Percentiles rank a stretch among this genome's conserved stretches.
Evolutionary conservation across 306 rosid genomes (phyloP).

Genomic region (Comarum palustre): DNA sequence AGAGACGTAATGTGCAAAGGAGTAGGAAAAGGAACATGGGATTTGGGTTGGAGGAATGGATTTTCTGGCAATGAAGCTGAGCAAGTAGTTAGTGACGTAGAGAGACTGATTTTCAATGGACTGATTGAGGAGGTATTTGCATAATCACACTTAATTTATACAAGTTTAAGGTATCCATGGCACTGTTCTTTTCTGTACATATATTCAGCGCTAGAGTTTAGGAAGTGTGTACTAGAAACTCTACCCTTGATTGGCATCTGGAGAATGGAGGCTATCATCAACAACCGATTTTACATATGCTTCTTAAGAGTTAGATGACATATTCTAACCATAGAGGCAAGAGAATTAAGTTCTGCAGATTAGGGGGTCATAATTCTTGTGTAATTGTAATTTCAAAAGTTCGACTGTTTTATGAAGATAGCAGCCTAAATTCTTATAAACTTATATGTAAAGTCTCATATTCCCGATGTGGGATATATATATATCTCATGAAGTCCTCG

Average conservation of each 20-base stretch:
- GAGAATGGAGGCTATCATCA: neutral
- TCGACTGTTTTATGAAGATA: too few relatives aligned
- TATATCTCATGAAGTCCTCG: too few relatives aligned
- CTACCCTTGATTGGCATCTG: conserved; percentile 6
- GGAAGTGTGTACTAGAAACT: conserved; percentile 2
- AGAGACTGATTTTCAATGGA: conserved; percentile 49
- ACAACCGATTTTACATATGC: neutral
- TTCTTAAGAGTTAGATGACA: conserved; percentile 4
- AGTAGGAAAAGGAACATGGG: conserved; percentile 68
- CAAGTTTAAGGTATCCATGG: conserved; percentile 27
- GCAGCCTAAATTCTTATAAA: too few relatives aligned
- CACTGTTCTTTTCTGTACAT: conserved; percentile 2
- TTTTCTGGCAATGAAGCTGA: conserved; percentile 66
- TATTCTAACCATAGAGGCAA: conserved; percentile 5
- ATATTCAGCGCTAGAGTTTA: neutral
- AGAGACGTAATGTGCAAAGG: conserved; percentile 61
- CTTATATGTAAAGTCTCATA: too few relatives aligned
- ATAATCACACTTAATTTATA: conserved; percentile 29
- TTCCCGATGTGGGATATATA: too few relatives aligned
- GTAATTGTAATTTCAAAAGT: neutral
- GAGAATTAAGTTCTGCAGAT: neutral
- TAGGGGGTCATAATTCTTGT: neutral
- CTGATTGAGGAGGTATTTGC: conserved; percentile 66
- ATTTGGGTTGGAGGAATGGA: conserved; percentile 66
- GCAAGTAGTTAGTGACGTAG: conserved; percentile 61